Evolutionary conservation across 1,284 basidiomycete species (phyloP), one percentile per base, ranked within the genome.

Genomic region (Trichosporon sp.): DNA sequence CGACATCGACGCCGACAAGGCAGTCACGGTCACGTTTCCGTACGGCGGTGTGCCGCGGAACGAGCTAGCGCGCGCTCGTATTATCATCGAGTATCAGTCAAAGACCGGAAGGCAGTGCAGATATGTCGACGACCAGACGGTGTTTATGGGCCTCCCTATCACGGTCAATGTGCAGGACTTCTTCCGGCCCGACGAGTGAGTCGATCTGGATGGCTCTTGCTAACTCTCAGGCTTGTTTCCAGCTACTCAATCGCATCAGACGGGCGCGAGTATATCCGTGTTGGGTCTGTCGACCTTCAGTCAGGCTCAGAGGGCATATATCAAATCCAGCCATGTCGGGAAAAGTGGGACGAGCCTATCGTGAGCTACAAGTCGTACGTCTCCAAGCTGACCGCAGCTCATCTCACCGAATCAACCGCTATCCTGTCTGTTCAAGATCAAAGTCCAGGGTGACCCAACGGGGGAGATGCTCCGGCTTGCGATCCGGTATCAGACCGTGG

Each of bases 81-180:
- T 76, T 19, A 49, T 68, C 1, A 57, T 77, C 16, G 64, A 69
- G 33, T 76, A 76, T 56, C 61, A 68, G 4, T 60, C 64, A 0
- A 9, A 61, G 2, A 16, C 56, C 1, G 58, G 61, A 2, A 27
- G 27, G 54, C 6, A 52, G 69, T 63, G 62, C 33, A 65, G 32
- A 23, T 68, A 70, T 59, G 64, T 72, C 29, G 73, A 77, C 46
- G 67, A 62, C 8, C 73, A 76, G 59, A 63, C 34, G 1, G 60
- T 81, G 1, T 73, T 73, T 40, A 74, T 79, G 63, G 73, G 77
- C 8, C 68, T 81, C 16, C 79, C 80, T 0, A 63, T 81, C 37
- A 78, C 79, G 3, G 79, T 81, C 64, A 81, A 81, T 61, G 80
- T 81, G 1, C 80, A 81, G 63, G 80, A 81, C 67, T 80, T 80